These are phyloP conservation scores for Plasmodium fragile DNA, from an alignment of 169 alveolate genomes.

Conservation along the genomic window DNA sequence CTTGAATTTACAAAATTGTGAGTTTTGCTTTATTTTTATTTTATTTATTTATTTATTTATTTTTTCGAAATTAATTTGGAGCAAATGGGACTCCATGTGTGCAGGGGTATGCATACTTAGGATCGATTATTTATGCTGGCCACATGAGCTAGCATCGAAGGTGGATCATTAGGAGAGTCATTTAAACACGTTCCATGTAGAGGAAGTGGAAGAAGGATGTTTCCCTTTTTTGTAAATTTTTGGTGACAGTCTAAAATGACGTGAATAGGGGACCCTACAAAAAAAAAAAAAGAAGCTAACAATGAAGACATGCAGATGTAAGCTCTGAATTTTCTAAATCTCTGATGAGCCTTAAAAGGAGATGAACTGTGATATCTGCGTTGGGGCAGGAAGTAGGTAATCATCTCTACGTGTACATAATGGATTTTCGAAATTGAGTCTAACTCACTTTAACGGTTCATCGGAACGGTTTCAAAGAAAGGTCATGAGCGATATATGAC, in stretches of 20 bases:
- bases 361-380: not conserved
- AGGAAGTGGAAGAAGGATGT: not conserved
- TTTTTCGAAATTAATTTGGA: not conserved
- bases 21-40: not conserved
- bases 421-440: not conserved
- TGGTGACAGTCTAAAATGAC: not conserved
- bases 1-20: not conserved
- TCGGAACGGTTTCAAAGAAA: not conserved
- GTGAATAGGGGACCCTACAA: not conserved
- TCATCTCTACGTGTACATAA: not conserved
- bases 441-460: not conserved
- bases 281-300: not conserved
- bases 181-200: not conserved
- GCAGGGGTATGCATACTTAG: not conserved
- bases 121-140: not conserved
- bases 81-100: not conserved
- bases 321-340: not conserved
- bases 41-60: not conserved
- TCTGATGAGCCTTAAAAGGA: not conserved
- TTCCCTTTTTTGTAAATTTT: not conserved
- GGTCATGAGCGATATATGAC: not conserved
- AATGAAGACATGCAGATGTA: not conserved
- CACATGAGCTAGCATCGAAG: not conserved
- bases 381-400: not conserved
- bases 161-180: not conserved